phyloP scores from a whole-genome alignment of 257 asterid species.

The Primulina huaijiensis region DNA sequence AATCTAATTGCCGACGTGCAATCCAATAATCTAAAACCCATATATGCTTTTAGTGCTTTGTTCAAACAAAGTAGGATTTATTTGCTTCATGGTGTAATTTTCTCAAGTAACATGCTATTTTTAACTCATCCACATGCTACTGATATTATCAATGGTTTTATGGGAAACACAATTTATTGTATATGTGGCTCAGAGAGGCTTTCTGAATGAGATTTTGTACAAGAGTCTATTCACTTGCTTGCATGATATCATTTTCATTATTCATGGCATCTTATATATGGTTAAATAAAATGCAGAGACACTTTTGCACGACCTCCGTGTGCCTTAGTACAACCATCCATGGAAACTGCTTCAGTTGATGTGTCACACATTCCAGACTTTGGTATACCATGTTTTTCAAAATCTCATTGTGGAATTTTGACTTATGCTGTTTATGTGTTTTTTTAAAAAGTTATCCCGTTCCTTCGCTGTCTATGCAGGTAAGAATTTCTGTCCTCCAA shows the following conservation, averaged over 20 bases:
- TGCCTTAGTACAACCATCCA: conserved; percentile 84
- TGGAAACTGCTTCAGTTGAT: conserved; percentile 53
- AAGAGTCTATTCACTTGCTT: conserved; percentile 12
- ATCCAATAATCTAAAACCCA: not conserved
- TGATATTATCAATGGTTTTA: conserved; percentile 1
- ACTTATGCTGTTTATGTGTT: conserved; percentile 20
- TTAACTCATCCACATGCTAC: not conserved
- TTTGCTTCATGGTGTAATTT: conserved; percentile 14
- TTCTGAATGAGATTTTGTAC: conserved; percentile 9
- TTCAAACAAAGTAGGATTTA: conserved; percentile 8
- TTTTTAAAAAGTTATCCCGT: conserved; percentile 24
- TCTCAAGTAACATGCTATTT: conserved; percentile 4
- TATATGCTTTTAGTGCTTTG: conserved; percentile 11
- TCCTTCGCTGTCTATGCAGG: conserved; percentile 44
- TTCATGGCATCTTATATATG: conserved; percentile 18
- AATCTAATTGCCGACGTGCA: conserved; percentile 14
- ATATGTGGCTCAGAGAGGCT: conserved; percentile 19
- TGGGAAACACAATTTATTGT: not conserved
- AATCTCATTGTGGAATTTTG: conserved; percentile 19
- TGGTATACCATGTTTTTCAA: conserved; percentile 46
- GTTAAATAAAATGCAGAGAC: conserved; percentile 64
- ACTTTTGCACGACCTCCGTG: conserved; percentile 92
- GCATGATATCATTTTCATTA: conserved; percentile 17
- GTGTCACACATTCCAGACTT: conserved; percentile 59
- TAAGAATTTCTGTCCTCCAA: conserved; percentile 78